phyloP scores from a whole-genome alignment of 139 green algal genomes.

The Asterochloris sp. region DNA sequence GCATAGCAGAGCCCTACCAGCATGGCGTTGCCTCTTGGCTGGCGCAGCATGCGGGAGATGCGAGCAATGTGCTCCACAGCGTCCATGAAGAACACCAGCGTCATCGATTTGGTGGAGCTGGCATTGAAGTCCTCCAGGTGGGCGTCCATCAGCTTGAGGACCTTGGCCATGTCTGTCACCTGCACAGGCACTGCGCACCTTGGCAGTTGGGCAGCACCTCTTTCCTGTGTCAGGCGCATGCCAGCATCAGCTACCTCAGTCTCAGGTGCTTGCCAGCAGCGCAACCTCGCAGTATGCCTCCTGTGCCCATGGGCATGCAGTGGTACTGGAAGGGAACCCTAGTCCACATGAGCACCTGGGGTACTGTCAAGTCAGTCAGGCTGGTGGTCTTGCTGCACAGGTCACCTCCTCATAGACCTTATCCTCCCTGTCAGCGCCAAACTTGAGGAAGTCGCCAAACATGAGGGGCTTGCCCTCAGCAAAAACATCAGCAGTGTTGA shows the following conservation, averaged over 20 bases:
- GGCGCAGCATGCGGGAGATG: conserved; percentile 69
- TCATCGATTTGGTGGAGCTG: conserved; percentile 34
- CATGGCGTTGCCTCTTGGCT: conserved; percentile 83
- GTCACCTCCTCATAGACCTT: conserved; percentile 56
- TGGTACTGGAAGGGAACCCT: too few species aligned
- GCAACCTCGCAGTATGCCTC: too few species aligned
- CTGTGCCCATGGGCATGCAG: too few species aligned
- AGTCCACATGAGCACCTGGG: not conserved
- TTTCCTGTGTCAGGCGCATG: too few species aligned
- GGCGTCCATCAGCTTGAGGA: conserved; percentile 17
- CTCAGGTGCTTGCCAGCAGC: too few species aligned
- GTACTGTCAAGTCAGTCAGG: not conserved
- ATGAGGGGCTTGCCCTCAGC: conserved; percentile 41
- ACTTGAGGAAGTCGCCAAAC: conserved; percentile 67
- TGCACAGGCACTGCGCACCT: not conserved
- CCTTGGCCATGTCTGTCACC: conserved; percentile 3
- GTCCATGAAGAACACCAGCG: conserved; percentile 67
- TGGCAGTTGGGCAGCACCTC: too few species aligned
- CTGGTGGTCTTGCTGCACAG: not conserved
- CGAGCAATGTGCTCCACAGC: conserved; percentile 75
- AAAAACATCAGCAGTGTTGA: conserved; percentile 48
- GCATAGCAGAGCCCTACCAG: conserved; percentile 55
- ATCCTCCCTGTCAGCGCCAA: conserved; percentile 44
- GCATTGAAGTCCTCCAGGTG: conserved; percentile 74
- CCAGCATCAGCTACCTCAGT: too few species aligned